Evolutionary conservation across 2,329 filamentous ascomycete genomes (phyloP), one percentile per base, ranked within the genome.

Genomic region (Lecanicillium sp.): DNA sequence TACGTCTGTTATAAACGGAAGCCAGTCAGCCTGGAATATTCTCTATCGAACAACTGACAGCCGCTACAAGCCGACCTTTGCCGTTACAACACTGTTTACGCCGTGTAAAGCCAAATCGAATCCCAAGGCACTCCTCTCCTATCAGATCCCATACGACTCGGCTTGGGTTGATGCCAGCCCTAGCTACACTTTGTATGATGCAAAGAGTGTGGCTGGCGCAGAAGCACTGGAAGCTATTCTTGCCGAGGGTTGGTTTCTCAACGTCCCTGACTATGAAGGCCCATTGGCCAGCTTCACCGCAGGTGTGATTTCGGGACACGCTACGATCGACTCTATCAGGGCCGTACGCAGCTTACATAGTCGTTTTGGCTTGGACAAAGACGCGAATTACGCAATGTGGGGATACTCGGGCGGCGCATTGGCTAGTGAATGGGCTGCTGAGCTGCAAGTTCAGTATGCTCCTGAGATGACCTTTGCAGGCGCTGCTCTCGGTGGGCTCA

Each of bases 351-450:
- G 51, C 4, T 50, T 54, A 4, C 19, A 35, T 38, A 4, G 42
- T 35, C 31, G 20, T 6, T 53, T 59, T 14, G 51, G 52, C 1
- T 42, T 67, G 6, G 70, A 48, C 1, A 48, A 58, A 3, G 37
- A 47, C 31, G 52, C 62, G 0, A 53, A 49, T 3, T 54, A 64
- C 22, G 63, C 65, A 0, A 53, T 75, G 8, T 76, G 71, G 70
- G 74, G 74, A 0, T 78, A 76, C 48, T 73, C 68, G 1, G 74
- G 74, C 3, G 73, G 73, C 4, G 64, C 65, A 2, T 44, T 76
- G 14, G 71, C 71, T 0, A 67, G 58, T 3, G 69, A 68, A 20
- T 72, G 64, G 59, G 73, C 73, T 0, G 65, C 68, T 13, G 70
- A 76, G 35, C 50, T 76, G 16, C 69, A 71, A 31, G 55, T 59